phyloP scores from a whole-genome alignment of 768 basidiomycete species.

The Naganishia antarctica region DNA sequence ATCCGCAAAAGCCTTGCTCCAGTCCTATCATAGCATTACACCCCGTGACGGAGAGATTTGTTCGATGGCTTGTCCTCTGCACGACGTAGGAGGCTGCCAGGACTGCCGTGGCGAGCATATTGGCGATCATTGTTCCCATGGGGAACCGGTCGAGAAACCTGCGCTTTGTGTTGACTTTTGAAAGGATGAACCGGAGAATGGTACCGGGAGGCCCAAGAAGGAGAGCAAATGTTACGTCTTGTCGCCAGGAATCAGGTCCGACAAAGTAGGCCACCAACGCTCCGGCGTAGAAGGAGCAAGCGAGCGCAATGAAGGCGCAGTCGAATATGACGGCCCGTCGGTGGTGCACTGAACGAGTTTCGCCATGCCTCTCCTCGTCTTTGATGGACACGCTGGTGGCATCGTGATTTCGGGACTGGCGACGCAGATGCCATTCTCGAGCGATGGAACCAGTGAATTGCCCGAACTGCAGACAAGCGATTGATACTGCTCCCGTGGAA shows the following conservation, averaged over 20 bases:
- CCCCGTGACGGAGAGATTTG: constrained; percentile 42
- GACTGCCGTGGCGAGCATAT: constrained; percentile 69
- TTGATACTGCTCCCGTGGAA: constrained; percentile 69
- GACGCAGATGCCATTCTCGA: neutral
- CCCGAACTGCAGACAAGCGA: constrained; percentile 75
- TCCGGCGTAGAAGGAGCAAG: constrained; percentile 66
- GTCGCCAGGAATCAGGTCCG: constrained; percentile 64
- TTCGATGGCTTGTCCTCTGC: constrained; percentile 53
- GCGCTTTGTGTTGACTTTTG: constrained; percentile 60
- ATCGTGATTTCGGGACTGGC: neutral
- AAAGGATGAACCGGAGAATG: constrained; percentile 73
- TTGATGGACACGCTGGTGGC: constrained; percentile 6
- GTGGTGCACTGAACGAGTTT: neutral
- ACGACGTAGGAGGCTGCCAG: constrained; percentile 68
- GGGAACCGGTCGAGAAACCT: constrained; percentile 51
- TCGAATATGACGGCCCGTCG: constrained; percentile 49
- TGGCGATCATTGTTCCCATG: constrained; percentile 47
- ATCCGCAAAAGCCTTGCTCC: constrained; percentile 88
- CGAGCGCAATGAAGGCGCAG: constrained; percentile 56
- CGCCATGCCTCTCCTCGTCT: neutral
- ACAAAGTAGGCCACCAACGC: constrained; percentile 74
- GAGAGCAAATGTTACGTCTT: constrained; percentile 76
- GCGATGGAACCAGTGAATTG: constrained; percentile 56
- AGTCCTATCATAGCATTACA: constrained; percentile 77
- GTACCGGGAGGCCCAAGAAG: constrained; percentile 86